phyloP scores from a whole-genome alignment of 2,329 filamentous ascomycete species.

The Aureobasidium sp. region DNA sequence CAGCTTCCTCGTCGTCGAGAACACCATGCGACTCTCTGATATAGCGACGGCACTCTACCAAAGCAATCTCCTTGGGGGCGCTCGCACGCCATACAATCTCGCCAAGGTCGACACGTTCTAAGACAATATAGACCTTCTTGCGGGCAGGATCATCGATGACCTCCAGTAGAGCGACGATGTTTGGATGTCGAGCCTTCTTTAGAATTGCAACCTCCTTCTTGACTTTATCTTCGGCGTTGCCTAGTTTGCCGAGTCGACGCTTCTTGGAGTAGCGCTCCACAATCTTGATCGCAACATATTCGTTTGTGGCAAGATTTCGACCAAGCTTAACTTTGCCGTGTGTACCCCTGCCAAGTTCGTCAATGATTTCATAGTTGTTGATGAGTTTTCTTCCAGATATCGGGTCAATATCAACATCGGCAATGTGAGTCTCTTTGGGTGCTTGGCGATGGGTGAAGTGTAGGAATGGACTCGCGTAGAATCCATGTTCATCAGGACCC shows the following conservation, averaged over 20 bases:
- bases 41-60: constrained; percentile 72
- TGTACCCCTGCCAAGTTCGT: constrained; percentile 90
- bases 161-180: constrained; percentile 89
- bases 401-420: constrained; percentile 79
- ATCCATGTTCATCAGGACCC: constrained; percentile 28
- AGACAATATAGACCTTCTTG: constrained; percentile 96
- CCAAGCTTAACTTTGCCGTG: constrained; percentile 98
- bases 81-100: constrained; percentile 93
- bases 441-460: constrained; percentile 41
- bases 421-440: constrained; percentile 68
- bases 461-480: constrained; percentile 42
- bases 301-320: constrained; percentile 64
- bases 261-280: constrained; percentile 93
- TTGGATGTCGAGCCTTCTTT: constrained; percentile 96
- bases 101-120: constrained; percentile 89
- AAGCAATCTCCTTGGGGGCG: constrained; percentile 72
- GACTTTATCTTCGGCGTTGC: constrained; percentile 68
- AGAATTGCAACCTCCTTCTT: constrained; percentile 96
- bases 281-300: constrained; percentile 95
- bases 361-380: constrained; percentile 95
- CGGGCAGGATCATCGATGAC: constrained; percentile 95
- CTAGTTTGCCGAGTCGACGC: constrained; percentile 70
- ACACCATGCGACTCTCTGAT: constrained; percentile 57
- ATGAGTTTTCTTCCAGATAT: constrained; percentile 90
- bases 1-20: constrained; percentile 33